Base-by-base conservation (phyloP, 2,329 filamentous ascomycete genomes). In the Falciphora oryzae region DNA sequence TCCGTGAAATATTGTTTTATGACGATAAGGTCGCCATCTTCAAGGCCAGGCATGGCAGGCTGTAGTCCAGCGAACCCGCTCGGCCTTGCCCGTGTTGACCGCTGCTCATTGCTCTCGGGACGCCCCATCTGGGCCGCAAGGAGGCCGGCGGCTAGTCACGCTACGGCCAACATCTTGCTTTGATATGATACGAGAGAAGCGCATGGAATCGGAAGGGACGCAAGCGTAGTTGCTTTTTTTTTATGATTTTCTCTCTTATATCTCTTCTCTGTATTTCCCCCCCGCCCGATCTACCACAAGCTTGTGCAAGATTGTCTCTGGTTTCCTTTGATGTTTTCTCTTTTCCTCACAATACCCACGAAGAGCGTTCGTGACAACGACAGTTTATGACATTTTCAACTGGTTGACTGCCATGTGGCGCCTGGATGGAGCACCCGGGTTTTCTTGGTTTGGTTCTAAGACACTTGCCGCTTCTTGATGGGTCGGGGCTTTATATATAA, bases 21-120 rank as follows among this genome's bases (percentile, higher is more conserved):
- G 91, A 94, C 73, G 91, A 94, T 73, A 91, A 92, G 75, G 86
- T 92, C 63, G 87, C 89, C 32, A 88, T 94, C 65, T 94, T 94
- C 77, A 90, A 89, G 74, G 89, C 89, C 38, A 83, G 91, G 66
- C 88, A 91, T 75, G 87, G 84, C 25, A 75, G 73, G 70, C 71
- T 82, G 65, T 82, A 71, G 44, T 53, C 2, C 38, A 22, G 7
- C 44, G 10, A n/a, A 5, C 44, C 22, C 22, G 2, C 18, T 11
- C 8, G 22, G 44, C 22, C 22, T n/a, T 50, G 22, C 6, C n/a
- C 8, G 18, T 5, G 6, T 53, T 53, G 44, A 53, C 22, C n/a
- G 44, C 44, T 10, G 14, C 44, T 53, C 6, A 10, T 25, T 53
- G 22, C 22, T 53, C 44, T 53, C 22, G 22, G 22, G 32, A 11